Percentiles rank a stretch among this genome's conserved stretches.
Evolutionary conservation across 371 early-diverging fungal genomes (phyloP).

Genomic region (Mucor saturninus): DNA sequence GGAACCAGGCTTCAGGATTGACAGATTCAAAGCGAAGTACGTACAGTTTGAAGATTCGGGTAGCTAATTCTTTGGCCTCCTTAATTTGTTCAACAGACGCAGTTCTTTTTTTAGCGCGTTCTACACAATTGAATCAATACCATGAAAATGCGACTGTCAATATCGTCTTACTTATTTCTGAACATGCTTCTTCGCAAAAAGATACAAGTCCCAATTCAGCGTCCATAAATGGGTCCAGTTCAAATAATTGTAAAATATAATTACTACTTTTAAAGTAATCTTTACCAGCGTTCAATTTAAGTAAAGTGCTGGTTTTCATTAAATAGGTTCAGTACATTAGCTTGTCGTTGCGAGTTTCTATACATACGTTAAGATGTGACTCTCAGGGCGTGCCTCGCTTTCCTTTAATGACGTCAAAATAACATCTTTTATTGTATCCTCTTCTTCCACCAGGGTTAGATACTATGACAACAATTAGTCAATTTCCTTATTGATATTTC

Average conservation of each 20-base stretch:
- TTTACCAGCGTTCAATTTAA: background rate
- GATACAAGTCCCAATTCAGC: background rate
- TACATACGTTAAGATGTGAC: constrained; percentile 12
- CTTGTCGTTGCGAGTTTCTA: background rate
- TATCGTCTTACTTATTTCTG: background rate
- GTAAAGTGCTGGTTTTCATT: background rate
- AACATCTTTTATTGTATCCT: background rate
- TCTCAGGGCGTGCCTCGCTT: background rate
- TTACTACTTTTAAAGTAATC: constrained; percentile 3
- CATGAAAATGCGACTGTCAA: background rate
- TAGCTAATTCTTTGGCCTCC: background rate
- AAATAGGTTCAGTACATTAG: too few species aligned
- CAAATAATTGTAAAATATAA: constrained; percentile 6
- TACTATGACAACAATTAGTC: background rate
- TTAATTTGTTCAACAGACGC: too few species aligned
- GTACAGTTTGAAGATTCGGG: constrained; percentile 3
- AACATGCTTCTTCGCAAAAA: background rate
- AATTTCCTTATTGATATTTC: background rate
- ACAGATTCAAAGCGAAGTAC: constrained; percentile 1
- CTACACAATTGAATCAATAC: background rate
- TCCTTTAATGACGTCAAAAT: background rate
- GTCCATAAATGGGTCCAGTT: constrained; percentile 1
- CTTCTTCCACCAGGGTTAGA: background rate
- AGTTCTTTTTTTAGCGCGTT: too few species aligned
- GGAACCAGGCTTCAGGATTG: constrained; percentile 6